Percentiles rank a stretch among this genome's conserved stretches.
Evolutionary conservation across 305 asterid genomes (phyloP).

Genomic region (Coffea humblotiana): DNA sequence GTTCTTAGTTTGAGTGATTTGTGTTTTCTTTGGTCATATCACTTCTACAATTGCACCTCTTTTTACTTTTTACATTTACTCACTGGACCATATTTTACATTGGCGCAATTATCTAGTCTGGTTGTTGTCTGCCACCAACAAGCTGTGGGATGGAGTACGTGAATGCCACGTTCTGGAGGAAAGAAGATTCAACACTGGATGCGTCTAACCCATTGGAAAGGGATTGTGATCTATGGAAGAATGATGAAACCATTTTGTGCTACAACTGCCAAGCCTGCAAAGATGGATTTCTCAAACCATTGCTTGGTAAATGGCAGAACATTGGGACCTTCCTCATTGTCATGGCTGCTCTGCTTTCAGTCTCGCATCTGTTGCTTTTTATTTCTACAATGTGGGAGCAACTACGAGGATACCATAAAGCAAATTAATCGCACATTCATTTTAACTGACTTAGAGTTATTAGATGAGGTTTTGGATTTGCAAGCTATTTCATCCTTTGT

Average conservation of each 20-base stretch:
- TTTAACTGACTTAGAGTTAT: not conserved
- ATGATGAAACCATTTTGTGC: constrained; percentile 34
- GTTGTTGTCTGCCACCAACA: constrained; percentile 42
- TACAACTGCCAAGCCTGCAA: constrained; percentile 37
- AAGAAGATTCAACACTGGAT: constrained; percentile 2
- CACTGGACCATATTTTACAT: not conserved
- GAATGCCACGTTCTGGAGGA: constrained; percentile 37
- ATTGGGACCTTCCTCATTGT: constrained; percentile 35
- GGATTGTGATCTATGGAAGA: constrained; percentile 39
- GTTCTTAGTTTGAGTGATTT: not conserved
- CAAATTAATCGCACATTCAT: not conserved
- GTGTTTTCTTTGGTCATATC: not conserved
- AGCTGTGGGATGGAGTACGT: constrained; percentile 38
- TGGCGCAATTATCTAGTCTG: constrained; percentile 18
- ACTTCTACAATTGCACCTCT: not conserved
- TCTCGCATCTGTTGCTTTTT: constrained; percentile 33
- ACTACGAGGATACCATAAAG: constrained; percentile 5
- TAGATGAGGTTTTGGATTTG: not conserved
- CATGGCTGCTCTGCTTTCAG: constrained; percentile 28
- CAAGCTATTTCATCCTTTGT: not conserved
- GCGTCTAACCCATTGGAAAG: constrained; percentile 10
- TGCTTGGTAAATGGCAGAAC: constrained; percentile 34
- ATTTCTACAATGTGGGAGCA: constrained; percentile 30
- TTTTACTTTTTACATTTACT: no score
- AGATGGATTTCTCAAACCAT: constrained; percentile 29